phyloP scores from a whole-genome alignment of 306 rosid species.

The Trifolium dubium region DNA sequence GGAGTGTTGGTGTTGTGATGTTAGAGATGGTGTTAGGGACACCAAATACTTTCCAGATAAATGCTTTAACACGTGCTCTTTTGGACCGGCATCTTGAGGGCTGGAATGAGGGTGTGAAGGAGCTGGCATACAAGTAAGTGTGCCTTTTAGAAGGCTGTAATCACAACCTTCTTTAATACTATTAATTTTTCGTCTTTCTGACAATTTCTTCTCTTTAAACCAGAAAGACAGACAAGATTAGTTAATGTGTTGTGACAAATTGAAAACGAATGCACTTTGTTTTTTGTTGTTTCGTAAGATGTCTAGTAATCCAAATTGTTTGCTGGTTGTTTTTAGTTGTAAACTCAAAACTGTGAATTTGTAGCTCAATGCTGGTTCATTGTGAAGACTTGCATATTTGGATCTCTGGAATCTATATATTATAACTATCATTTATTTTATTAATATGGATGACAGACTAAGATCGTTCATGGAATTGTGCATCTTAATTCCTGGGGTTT shows the following conservation, averaged over 20 bases:
- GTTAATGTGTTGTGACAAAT: conserved; percentile 9
- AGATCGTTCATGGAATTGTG: conserved; percentile 95
- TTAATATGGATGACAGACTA: conserved; percentile 63
- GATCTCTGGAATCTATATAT: conserved; percentile 8
- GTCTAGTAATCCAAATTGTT: neutral
- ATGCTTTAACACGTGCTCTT: conserved; percentile 73
- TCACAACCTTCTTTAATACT: conserved; percentile 20
- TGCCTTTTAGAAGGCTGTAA: conserved; percentile 29
- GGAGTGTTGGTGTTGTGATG: conserved; percentile 97
- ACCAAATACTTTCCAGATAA: conserved; percentile 81
- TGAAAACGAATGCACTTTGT: conserved; percentile 23
- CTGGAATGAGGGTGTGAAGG: conserved; percentile 84
- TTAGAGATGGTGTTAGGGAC: conserved; percentile 89
- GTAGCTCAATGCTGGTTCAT: conserved; percentile 15
- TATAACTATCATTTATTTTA: conserved; percentile 29
- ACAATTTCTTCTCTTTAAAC: neutral
- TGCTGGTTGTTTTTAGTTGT: conserved; percentile 26
- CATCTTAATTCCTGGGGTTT: conserved; percentile 80
- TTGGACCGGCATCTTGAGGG: conserved; percentile 86
- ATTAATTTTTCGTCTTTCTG: conserved; percentile 5
- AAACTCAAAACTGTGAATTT: conserved; percentile 4
- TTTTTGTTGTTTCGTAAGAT: conserved; percentile 20
- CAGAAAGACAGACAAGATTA: conserved; percentile 15
- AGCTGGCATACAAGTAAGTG: conserved; percentile 84
- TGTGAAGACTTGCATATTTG: conserved; percentile 23